phyloP scores from a whole-genome alignment of 305 asterid genomes.

The Fraxinus floribunda region DNA sequence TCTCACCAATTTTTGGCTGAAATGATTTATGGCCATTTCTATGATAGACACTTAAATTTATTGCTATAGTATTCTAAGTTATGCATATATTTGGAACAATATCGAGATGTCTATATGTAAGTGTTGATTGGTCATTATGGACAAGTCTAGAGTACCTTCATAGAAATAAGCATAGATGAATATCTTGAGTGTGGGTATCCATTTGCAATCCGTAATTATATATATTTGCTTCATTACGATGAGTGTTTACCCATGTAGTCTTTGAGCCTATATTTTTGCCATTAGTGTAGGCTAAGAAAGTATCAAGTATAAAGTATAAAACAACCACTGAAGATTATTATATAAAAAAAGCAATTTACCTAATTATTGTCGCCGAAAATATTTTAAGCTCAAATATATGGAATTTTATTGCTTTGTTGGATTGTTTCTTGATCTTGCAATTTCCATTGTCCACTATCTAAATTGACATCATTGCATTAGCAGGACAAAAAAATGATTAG shows the following conservation, averaged over 20 bases:
- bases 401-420: neutral
- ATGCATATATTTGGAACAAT: neutral
- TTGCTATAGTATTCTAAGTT: neutral
- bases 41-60: neutral
- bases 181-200: neutral
- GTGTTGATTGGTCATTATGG: neutral
- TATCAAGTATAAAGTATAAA: neutral
- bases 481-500: neutral
- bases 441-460: constrained; percentile 2
- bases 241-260: neutral
- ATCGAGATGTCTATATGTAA: neutral
- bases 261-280: neutral
- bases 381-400: neutral
- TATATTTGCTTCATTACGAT: neutral
- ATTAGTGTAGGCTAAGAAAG: neutral
- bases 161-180: neutral
- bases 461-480: constrained; percentile 1
- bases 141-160: neutral
- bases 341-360: neutral
- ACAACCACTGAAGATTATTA: neutral
- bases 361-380: neutral
- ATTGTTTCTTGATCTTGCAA: neutral
- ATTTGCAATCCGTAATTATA: neutral
- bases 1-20: neutral
- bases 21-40: neutral